Evolutionary conservation across 1,139 yeast genomes (phyloP).

Genomic region (Taphrina pruni): DNA sequence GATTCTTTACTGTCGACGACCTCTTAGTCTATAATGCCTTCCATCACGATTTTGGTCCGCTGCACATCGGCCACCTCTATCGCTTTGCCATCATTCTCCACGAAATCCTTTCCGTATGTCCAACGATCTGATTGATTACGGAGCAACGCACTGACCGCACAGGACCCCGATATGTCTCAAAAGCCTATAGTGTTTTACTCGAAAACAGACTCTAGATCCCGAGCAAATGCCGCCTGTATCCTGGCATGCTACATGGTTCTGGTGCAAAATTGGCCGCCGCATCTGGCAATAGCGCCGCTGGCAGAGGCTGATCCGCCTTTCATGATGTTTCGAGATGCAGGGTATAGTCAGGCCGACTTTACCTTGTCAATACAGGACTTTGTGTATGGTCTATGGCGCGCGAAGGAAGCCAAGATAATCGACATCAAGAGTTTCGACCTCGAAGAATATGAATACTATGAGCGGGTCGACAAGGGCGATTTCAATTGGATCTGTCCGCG

Average conservation of each 20-base stretch:
- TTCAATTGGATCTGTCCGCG: conserved; percentile 89
- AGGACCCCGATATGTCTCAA: conserved; percentile 73
- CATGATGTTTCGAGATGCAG: conserved; percentile 95
- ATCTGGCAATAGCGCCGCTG: conserved; percentile 91
- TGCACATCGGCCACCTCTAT: conserved; percentile 89
- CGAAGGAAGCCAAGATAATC: conserved; percentile 89
- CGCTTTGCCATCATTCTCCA: conserved; percentile 94
- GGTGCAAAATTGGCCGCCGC: conserved; percentile 98
- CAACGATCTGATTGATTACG: not conserved
- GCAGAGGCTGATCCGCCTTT: conserved; percentile 92
- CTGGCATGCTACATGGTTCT: conserved; percentile 93
- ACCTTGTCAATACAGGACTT: conserved; percentile 91
- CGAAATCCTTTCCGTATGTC: conserved; percentile 62
- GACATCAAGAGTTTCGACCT: conserved; percentile 87
- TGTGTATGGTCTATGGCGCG: conserved; percentile 96
- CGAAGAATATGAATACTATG: conserved; percentile 91
- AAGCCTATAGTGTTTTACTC: conserved; percentile 92
- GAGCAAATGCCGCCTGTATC: conserved; percentile 94
- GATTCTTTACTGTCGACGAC: conserved; percentile 81
- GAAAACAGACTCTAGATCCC: conserved; percentile 73
- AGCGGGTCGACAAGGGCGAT: conserved; percentile 96
- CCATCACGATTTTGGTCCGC: conserved; percentile 94
- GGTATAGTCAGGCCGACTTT: conserved; percentile 92
- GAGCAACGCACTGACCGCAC: not conserved
- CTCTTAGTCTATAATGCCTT: conserved; percentile 88